A percentile compares a stretch with the other conserved stretches of the same genome.
Evolutionary conservation across 306 rosid species (phyloP).

Genomic region (Trichosanthes truncata): DNA sequence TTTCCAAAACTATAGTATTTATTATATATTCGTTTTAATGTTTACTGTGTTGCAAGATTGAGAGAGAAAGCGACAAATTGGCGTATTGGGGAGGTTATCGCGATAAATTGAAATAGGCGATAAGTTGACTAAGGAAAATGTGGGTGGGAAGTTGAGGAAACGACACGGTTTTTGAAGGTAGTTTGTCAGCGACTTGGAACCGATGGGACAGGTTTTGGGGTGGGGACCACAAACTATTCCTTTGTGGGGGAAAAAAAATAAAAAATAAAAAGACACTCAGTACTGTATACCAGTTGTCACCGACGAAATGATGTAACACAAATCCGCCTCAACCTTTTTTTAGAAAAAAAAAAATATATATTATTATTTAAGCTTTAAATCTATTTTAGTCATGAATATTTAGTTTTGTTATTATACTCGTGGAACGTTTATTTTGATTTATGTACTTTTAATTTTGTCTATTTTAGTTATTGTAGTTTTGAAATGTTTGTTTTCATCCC

Average conservation of each 20-base stretch:
- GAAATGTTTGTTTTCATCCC: no score
- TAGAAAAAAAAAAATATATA: no score
- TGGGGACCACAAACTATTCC: neutral
- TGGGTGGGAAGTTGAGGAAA: neutral
- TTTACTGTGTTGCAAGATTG: neutral
- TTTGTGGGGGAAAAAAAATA: neutral
- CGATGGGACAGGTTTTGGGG: neutral
- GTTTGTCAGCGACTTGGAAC: constrained; percentile 1
- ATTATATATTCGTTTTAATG: neutral
- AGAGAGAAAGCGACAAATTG: neutral
- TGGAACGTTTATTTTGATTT: no score
- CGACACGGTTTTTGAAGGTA: constrained; percentile 1
- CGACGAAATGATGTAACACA: constrained; percentile 9
- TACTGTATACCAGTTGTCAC: constrained; percentile 2
- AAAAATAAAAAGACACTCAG: neutral
- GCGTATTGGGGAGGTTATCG: neutral
- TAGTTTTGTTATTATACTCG: no score
- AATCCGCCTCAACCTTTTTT: neutral
- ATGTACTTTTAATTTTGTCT: no score
- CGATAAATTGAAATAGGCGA: neutral
- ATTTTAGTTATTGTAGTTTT: no score
- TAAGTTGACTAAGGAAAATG: constrained; percentile 1
- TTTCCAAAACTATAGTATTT: neutral
- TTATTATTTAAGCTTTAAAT: no score
- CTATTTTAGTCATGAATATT: no score